phyloP scores from a whole-genome alignment of 2,329 filamentous ascomycete genomes.

The Colletotrichum sp. region DNA sequence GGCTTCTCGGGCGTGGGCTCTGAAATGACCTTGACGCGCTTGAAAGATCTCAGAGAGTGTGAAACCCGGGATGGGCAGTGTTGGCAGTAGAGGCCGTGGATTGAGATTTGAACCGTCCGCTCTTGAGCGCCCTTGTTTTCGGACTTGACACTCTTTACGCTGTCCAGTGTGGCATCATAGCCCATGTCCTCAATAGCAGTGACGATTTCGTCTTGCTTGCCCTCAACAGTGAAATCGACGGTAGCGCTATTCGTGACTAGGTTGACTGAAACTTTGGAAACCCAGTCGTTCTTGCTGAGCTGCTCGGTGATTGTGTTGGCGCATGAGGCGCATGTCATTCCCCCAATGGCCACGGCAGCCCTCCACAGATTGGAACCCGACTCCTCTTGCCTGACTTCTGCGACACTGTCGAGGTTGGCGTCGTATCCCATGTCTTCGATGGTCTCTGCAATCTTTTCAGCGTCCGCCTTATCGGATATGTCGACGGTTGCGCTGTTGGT shows the following conservation, averaged over 20 bases:
- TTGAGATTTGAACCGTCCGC: conserved; percentile 66
- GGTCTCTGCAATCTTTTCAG: conserved; percentile 43
- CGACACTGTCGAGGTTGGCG: conserved; percentile 59
- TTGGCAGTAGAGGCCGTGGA: conserved; percentile 78
- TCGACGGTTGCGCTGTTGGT: conserved; percentile 70
- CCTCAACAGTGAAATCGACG: conserved; percentile 47
- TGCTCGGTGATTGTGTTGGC: conserved; percentile 66
- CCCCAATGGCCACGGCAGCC: conserved; percentile 65
- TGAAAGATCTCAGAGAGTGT: conserved; percentile 58
- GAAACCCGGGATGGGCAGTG: conserved; percentile 70
- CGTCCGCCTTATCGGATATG: conserved; percentile 44
- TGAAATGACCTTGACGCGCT: conserved; percentile 57
- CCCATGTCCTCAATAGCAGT: conserved; percentile 58
- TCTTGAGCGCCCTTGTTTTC: conserved; percentile 31
- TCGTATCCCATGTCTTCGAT: conserved; percentile 73
- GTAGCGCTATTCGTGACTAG: conserved; percentile 65
- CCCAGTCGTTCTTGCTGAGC: conserved; percentile 59
- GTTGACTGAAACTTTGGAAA: conserved; percentile 59
- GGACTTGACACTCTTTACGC: conserved; percentile 37
- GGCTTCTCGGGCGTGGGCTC: conserved; percentile 66
- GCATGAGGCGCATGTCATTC: conserved; percentile 78
- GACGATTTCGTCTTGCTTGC: conserved; percentile 19
- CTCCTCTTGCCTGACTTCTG: conserved; percentile 47
- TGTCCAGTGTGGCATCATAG: conserved; percentile 62
- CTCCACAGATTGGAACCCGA: conserved; percentile 53